phyloP scores from a whole-genome alignment of 768 basidiomycete genomes.

The Bullera alba region DNA sequence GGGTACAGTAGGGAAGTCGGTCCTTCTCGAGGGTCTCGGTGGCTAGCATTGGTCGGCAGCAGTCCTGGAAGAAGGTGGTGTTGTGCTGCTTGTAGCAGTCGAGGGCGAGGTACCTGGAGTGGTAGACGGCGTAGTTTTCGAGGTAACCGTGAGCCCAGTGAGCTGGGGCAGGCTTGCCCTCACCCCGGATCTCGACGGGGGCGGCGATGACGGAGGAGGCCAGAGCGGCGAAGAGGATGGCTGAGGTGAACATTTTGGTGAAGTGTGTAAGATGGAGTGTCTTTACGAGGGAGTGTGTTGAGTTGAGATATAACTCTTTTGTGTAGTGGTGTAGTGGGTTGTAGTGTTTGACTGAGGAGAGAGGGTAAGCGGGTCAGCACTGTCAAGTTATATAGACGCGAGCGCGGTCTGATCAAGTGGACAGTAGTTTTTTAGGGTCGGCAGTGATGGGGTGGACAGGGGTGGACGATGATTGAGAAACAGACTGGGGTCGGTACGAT shows the following conservation, averaged over 20 bases:
- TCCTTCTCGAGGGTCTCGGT: constrained; percentile 51
- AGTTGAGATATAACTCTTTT: not conserved
- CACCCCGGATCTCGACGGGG: constrained; percentile 22
- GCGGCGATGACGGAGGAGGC: constrained; percentile 21
- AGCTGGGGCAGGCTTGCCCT: constrained; percentile 21
- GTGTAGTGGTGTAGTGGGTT: not conserved
- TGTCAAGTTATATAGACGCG: too few relatives aligned
- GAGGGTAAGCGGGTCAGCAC: not conserved
- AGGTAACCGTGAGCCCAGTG: constrained; percentile 40
- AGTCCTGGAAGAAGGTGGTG: constrained; percentile 55
- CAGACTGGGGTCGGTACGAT: too few relatives aligned
- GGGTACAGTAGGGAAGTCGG: constrained; percentile 56
- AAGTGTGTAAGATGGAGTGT: too few relatives aligned
- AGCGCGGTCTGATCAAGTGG: too few relatives aligned
- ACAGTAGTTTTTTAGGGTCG: too few relatives aligned
- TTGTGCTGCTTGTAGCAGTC: constrained; percentile 51
- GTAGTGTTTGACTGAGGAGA: not conserved
- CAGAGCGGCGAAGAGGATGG: constrained; percentile 11
- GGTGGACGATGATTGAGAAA: too few relatives aligned
- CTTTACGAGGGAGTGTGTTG: too few relatives aligned
- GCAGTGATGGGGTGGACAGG: too few relatives aligned
- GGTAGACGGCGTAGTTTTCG: constrained; percentile 42
- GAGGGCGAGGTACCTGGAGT: constrained; percentile 58
- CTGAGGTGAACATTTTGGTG: constrained; percentile 9
- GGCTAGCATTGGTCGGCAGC: constrained; percentile 67